Evolutionary conservation across 1,284 basidiomycete genomes (phyloP), one percentile per base, ranked within the genome.

Genomic region (Vanrija sp.): DNA sequence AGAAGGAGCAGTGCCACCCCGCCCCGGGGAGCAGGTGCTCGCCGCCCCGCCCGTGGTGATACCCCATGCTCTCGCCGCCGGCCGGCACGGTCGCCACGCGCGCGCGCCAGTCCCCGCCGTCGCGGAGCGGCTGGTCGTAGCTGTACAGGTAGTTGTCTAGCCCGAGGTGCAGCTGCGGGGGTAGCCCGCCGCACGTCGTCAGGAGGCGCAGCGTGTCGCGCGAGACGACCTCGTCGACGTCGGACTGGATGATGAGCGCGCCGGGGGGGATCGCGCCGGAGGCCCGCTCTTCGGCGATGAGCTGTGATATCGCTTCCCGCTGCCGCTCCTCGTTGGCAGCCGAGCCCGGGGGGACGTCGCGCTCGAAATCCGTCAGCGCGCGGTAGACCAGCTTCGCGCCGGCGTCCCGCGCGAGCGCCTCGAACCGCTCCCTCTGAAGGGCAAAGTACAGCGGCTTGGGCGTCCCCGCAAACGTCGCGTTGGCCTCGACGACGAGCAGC

Each of bases 151-250:
- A 87, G 62, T 85, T 83, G 39, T 80, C 79, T 57, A 87, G 73
- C 60, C 84, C 82, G 3, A 87, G 79, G 62, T 87, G 86, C 16
- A 88, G 74, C 4, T 80, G 77, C 18, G 68, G 57, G 3, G 81
- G 81, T 59, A 82, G 83, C 6, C 51, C 55, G 6, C 14, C 24
- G 68, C 85, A 88, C n/a, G 75, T 66, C 54, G 79, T 78, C 41
- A 87, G 76, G 0, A 88, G 78, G 19, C 74, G 62, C 9, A 86
- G 68, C 15, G 85, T 83, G 54, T 82, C 78, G 16, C 75, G 67
- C 0, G 82, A 79, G 4, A 85, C 82, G 47, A 87, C 80, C 71
- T 87, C 85, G 69, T 87, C 86, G 15, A 86, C 75, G 66, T 88
- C 85, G 8, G 83, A 81, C 78, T 85, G 83, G 54, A 87, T 67